A percentile compares a stretch with the other conserved stretches of the same genome.
These are phyloP conservation scores for Skeletonema tropicum DNA, from an alignment of 108 stramenopile genomes.

Conservation along the genomic window DNA sequence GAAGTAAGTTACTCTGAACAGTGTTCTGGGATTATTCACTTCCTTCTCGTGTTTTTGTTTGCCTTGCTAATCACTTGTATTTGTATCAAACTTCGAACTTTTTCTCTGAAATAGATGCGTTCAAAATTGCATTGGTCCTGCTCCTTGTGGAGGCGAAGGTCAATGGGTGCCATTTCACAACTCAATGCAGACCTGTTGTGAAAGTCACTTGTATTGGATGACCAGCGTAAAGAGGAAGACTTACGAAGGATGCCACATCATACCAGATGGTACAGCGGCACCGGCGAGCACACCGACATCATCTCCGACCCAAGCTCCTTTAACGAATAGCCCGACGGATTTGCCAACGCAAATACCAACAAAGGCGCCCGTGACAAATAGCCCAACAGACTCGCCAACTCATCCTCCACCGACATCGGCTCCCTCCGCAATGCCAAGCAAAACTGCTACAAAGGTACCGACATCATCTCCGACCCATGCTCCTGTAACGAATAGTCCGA, in stretches of 20 bases:
- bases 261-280: background rate
- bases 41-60: background rate
- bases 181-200: background rate
- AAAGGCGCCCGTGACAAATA: background rate
- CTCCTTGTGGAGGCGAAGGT: conserved; percentile 1
- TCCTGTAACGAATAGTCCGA: background rate
- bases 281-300: background rate
- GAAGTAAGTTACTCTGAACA: conserved; percentile 2
- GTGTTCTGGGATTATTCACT: background rate
- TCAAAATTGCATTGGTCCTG: background rate
- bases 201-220: background rate
- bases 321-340: background rate
- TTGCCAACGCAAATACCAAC: background rate
- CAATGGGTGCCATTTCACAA: conserved; percentile 2
- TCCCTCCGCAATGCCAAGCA: background rate
- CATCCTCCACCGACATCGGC: background rate
- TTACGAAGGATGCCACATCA: conserved; percentile 1
- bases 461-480: background rate
- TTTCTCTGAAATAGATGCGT: conserved; percentile 7
- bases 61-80: background rate
- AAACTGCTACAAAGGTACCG: background rate
- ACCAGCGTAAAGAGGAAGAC: background rate
- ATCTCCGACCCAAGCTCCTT: background rate
- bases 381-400: background rate
- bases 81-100: background rate